Conservation (phyloP, 2,329 filamentous ascomycete genomes). For the Ophiostoma triangulosporum region DNA sequence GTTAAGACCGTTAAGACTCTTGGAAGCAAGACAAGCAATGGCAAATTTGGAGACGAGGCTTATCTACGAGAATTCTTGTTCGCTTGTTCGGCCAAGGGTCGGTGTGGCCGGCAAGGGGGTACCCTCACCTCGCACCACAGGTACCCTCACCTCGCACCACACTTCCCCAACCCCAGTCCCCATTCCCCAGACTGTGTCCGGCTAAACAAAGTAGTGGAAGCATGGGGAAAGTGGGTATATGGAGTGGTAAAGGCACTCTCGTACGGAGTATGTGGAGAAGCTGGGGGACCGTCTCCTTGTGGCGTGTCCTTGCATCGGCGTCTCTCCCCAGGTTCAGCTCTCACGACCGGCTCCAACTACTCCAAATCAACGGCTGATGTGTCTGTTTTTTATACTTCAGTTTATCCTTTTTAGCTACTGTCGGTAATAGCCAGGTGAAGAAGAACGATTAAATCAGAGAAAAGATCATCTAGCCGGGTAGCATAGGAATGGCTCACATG, state of each 20-base stretch:
- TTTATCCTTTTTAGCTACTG: conserved; percentile 1
- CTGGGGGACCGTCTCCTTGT: not conserved
- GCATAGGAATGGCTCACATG: not conserved
- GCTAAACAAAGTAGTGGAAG: not conserved
- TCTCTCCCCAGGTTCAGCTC: not conserved
- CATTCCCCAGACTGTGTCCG: not conserved
- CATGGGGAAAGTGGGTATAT: not conserved
- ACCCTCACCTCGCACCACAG: no score
- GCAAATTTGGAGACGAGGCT: not conserved
- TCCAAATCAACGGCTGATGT: not conserved
- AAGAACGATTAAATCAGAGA: not conserved
- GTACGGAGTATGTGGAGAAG: not conserved
- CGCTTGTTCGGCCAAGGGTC: not conserved
- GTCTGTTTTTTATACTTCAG: not conserved
- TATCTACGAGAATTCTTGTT: not conserved
- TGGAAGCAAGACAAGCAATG: no score
- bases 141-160: no score
- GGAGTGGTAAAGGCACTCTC: not conserved
- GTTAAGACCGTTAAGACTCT: no score
- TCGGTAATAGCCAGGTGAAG: no score
- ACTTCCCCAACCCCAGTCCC: not conserved
- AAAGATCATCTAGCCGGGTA: not conserved
- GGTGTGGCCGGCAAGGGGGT: no score
- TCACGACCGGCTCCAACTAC: not conserved
- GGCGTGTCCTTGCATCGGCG: not conserved